These are phyloP conservation scores for Eucalyptus marginata DNA, from an alignment of 345 rosid genomes.

Conservation along the genomic window DNA sequence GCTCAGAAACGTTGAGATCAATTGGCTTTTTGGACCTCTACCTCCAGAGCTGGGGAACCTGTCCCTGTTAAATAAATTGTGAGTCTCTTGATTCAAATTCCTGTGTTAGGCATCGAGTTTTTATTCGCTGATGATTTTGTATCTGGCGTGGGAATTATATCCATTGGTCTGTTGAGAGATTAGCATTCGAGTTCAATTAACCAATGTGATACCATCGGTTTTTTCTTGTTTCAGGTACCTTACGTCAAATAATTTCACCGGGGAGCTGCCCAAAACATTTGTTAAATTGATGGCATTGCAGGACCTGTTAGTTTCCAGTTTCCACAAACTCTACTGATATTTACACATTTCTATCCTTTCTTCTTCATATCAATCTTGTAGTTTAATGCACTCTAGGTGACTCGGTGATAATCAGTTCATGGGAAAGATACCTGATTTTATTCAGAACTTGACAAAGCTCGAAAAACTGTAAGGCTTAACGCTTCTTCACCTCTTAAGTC, in stretches of 20 bases:
- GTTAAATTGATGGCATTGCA: slow-evolving; percentile 18
- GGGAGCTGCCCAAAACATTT: slow-evolving; percentile 37
- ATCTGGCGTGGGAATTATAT: background rate
- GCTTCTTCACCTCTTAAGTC: background rate
- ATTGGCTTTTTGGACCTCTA: background rate
- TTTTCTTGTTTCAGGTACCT: slow-evolving; percentile 12
- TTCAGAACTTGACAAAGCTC: background rate
- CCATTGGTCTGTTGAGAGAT: background rate
- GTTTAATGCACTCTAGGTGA: background rate
- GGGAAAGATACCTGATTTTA: background rate
- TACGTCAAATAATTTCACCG: slow-evolving; percentile 35
- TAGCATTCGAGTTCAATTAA: background rate
- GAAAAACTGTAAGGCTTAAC: background rate
- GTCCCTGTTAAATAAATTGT: background rate
- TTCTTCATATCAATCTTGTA: background rate
- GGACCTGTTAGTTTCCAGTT: slow-evolving; percentile 22
- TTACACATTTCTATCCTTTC: background rate
- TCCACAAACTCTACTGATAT: background rate
- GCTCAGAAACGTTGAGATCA: background rate
- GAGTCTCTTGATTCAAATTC: background rate
- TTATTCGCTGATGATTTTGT: background rate
- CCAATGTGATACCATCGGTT: background rate
- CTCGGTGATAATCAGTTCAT: background rate
- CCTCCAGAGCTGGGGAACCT: background rate
- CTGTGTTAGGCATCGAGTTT: background rate